These are phyloP conservation scores for Cladosporium sp. DNA, from an alignment of 2,329 filamentous ascomycete genomes.

Conservation along the genomic window DNA sequence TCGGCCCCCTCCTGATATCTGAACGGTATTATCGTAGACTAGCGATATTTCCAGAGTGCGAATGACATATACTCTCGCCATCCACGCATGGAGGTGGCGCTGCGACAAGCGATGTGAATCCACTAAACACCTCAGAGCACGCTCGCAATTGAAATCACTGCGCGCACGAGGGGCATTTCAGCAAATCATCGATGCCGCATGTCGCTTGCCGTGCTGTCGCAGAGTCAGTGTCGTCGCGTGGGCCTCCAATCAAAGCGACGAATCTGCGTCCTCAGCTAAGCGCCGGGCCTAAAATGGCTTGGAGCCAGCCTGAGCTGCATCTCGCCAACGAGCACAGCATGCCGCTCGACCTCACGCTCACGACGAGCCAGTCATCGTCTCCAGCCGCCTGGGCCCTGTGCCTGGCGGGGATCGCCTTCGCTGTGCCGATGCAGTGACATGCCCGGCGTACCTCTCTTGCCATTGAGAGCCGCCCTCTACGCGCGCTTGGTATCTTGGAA, in stretches of 20 bases:
- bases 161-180: neutral
- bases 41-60: too few relatives aligned
- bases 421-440: slow-evolving; percentile 11
- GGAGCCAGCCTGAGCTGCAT: slow-evolving; percentile 3
- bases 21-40: too few relatives aligned
- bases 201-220: neutral
- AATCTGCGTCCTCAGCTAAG: slow-evolving; percentile 6
- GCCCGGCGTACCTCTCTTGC: neutral
- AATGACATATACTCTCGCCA: too few relatives aligned
- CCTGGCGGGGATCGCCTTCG: slow-evolving; percentile 12
- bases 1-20: too few relatives aligned
- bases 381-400: slow-evolving; percentile 4
- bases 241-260: neutral
- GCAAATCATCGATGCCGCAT: neutral
- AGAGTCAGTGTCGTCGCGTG: neutral
- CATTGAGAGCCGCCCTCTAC: slow-evolving; percentile 11
- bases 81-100: too few relatives aligned
- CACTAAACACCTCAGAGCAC: too few relatives aligned
- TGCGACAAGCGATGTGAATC: too few relatives aligned
- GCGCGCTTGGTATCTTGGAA: slow-evolving; percentile 11
- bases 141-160: too few relatives aligned
- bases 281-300: slow-evolving; percentile 2
- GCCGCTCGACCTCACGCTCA: slow-evolving; percentile 3
- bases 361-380: slow-evolving; percentile 12
- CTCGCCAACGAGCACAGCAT: slow-evolving; percentile 8